phyloP scores from a whole-genome alignment of 352 stramenopile genomes.

The Globisporangium radiosum region DNA sequence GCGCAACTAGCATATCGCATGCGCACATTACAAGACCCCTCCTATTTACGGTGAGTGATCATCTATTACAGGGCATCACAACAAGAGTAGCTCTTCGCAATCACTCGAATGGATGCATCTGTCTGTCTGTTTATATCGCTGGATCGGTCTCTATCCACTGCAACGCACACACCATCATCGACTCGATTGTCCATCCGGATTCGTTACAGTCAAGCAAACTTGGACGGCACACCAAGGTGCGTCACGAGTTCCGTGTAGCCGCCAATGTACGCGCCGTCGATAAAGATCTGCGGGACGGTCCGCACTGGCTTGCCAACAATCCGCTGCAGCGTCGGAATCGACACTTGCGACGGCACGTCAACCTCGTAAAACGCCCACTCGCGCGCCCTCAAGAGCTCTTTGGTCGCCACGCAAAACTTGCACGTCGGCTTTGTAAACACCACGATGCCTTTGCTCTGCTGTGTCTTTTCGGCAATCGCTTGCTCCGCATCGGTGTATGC shows the following conservation, averaged over 20 bases:
- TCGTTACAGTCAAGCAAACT: conserved; percentile 27
- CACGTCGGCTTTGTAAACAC: conserved; percentile 73
- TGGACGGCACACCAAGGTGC: conserved; percentile 55
- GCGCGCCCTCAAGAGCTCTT: conserved; percentile 45
- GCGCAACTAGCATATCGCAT: too few relatives aligned
- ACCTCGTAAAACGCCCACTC: conserved; percentile 68
- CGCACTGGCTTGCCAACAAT: conserved; percentile 54
- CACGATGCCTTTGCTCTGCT: conserved; percentile 43
- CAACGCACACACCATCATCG: background rate
- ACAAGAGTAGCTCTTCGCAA: too few relatives aligned
- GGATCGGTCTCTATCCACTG: too few relatives aligned
- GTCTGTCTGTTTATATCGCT: too few relatives aligned
- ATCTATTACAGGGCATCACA: too few relatives aligned
- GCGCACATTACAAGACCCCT: too few relatives aligned
- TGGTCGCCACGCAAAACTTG: conserved; percentile 65
- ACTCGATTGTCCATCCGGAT: too few relatives aligned
- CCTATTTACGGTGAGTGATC: too few relatives aligned
- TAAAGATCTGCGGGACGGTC: conserved; percentile 77
- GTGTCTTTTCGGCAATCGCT: conserved; percentile 33
- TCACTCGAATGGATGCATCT: too few relatives aligned
- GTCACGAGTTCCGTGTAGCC: conserved; percentile 69
- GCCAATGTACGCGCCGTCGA: conserved; percentile 71
- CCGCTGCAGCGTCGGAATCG: conserved; percentile 44
- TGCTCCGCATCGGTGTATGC: conserved; percentile 37
- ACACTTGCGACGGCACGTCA: conserved; percentile 45